Base-by-base conservation (phyloP, 2,329 filamentous ascomycete species). In the Aureobasidium leucospermi region DNA sequence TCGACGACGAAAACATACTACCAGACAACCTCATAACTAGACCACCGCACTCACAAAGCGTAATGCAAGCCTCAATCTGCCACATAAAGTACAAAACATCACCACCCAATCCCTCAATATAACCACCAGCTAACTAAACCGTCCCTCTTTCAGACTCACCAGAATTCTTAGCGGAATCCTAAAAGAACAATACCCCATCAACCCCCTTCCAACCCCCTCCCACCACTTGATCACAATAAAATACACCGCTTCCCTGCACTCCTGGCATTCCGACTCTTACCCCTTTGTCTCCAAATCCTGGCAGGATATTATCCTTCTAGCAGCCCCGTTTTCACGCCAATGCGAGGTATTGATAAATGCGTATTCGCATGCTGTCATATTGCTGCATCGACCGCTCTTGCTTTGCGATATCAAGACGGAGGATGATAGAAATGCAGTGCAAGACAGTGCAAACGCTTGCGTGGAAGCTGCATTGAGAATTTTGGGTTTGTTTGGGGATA, bases 1-100 rank as follows among this genome's bases (percentile, higher is more conserved):
- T 83, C 43, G 81, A 83, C 58, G 83, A 85, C 61, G 79, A 83
- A 39, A 77, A 84, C 36, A 78, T 86, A 71, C 75, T 78, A 0
- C 64, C 75, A 10, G 66, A 75, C 34, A 71, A 79, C 28, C 66
- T 74, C 7, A 62, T 64, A 1, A 61, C 8, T n/a, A 52, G 52
- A 31, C 55, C 62, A 2, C 48, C 34, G 45, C 73, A 75, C 32
- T 65, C 67, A 34, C 66, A 64, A 79, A 82, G 11, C 81, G 80
- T 31, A 76, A 80, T 56, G 76, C 79, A 59, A 78, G 72, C 38
- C 69, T 75, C 42, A 75, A 23, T 76, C 58, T 79, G 70, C 65
- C 81, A 76, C 65, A 78, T 45, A n/a, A 45, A 45, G 42, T 45
- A 41, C 15, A 15, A 9, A n/a, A 23, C 23, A 23, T 23, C 38